phyloP scores from a whole-genome alignment of 768 basidiomycete genomes.

The Pisolithus orientalis region DNA sequence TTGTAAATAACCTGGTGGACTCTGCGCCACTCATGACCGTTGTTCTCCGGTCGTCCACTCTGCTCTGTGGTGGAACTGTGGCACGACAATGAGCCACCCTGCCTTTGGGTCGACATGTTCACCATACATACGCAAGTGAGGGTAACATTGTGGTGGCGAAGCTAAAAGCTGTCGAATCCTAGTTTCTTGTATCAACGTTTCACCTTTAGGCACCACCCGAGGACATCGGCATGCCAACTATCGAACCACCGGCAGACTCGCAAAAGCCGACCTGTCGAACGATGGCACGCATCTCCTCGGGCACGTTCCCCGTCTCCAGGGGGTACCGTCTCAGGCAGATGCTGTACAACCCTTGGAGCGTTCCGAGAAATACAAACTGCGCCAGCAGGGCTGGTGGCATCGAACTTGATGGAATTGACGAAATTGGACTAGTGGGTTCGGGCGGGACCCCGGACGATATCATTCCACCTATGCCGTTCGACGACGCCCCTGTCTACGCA shows the following conservation, averaged over 20 bases:
- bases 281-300: conserved; percentile 11
- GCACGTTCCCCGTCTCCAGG: conserved; percentile 23
- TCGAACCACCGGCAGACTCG: background rate
- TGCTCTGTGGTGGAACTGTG: background rate
- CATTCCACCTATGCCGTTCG: conserved; percentile 28
- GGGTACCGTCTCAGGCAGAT: conserved; percentile 22
- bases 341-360: conserved; percentile 17
- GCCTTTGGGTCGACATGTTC: background rate
- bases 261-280: background rate
- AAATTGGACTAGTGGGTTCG: conserved; percentile 4
- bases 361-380: background rate
- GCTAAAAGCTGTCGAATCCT: background rate
- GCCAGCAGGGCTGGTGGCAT: background rate
- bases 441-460: conserved; percentile 18
- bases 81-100: background rate
- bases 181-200: background rate
- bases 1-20: no score
- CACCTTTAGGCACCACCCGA: no score
- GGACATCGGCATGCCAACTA: background rate
- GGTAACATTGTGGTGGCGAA: background rate
- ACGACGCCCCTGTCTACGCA: conserved; percentile 23
- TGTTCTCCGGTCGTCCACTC: no score
- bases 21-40: no score
- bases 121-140: background rate
- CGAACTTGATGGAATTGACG: background rate